These are phyloP conservation scores for Cadophora luteo-olivacea DNA, from an alignment of 2,329 filamentous ascomycete genomes.

Conservation along the genomic window DNA sequence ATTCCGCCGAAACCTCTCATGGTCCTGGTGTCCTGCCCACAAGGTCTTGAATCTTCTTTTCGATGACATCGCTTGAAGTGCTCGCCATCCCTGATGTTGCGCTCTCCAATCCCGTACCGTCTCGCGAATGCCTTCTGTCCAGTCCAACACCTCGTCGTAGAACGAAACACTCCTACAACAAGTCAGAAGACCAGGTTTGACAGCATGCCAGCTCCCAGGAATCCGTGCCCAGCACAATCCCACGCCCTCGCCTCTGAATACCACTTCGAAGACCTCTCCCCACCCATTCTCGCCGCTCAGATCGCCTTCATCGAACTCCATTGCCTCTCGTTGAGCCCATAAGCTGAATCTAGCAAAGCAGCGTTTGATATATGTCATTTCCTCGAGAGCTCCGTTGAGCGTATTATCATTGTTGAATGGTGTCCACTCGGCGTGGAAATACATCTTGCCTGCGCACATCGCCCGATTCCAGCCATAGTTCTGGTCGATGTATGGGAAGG, in stretches of 20 bases:
- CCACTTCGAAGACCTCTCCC: conserved; percentile 26
- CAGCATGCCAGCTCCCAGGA: conserved; percentile 33
- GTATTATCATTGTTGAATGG: neutral
- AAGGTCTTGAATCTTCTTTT: conserved; percentile 7
- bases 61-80: neutral
- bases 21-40: neutral
- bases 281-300: conserved; percentile 8
- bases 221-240: conserved; percentile 19
- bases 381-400: conserved; percentile 13
- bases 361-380: conserved; percentile 19
- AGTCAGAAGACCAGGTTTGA: conserved; percentile 25
- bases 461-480: conserved; percentile 30
- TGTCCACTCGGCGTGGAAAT: neutral
- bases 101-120: conserved; percentile 3
- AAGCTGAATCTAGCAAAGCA: conserved; percentile 26
- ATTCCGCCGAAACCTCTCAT: conserved; percentile 11
- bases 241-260: conserved; percentile 30
- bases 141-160: conserved; percentile 22
- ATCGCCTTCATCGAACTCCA: conserved; percentile 25
- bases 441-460: neutral
- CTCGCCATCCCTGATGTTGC: neutral
- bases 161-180: conserved; percentile 27
- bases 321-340: conserved; percentile 25
- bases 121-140: neutral
- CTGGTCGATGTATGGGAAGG: conserved; percentile 24